Evolutionary conservation across 225 moss, liverwort and hornwort genomes (phyloP).

Genomic region (Anthoceros angustus): DNA sequence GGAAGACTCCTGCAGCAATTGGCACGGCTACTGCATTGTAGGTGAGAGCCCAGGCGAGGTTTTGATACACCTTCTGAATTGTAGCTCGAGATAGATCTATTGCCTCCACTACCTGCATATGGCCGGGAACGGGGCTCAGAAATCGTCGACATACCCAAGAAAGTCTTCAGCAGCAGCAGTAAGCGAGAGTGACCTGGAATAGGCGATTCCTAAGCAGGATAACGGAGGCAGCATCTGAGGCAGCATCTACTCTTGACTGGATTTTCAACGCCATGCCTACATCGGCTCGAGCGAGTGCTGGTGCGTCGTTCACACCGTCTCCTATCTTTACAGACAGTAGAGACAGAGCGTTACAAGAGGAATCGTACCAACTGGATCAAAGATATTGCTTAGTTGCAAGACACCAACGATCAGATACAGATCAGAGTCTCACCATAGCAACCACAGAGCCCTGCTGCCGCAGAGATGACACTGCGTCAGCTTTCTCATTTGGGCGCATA

Average conservation of each 20-base stretch:
- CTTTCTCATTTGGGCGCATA: slow-evolving; percentile 59
- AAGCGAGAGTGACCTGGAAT: slow-evolving; percentile 30
- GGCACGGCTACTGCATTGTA: slow-evolving; percentile 67
- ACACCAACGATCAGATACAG: not conserved
- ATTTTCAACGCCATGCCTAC: slow-evolving; percentile 84
- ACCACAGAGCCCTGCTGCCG: slow-evolving; percentile 46
- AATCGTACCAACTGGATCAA: not conserved
- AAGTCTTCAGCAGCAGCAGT: not conserved
- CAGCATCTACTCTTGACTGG: slow-evolving; percentile 63
- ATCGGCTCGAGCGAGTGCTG: slow-evolving; percentile 76
- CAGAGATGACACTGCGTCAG: slow-evolving; percentile 33
- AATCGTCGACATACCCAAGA: too few relatives aligned
- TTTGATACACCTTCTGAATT: slow-evolving; percentile 77
- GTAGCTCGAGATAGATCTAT: slow-evolving; percentile 68
- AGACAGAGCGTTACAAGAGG: not conserved
- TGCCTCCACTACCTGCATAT: slow-evolving; percentile 52
- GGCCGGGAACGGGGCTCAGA: too few relatives aligned
- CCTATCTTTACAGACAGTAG: slow-evolving; percentile 27
- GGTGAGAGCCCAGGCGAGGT: slow-evolving; percentile 69
- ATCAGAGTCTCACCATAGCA: slow-evolving; percentile 39
- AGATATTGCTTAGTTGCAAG: not conserved
- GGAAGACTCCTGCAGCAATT: slow-evolving; percentile 67
- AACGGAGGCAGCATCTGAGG: slow-evolving; percentile 91
- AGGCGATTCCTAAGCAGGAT: slow-evolving; percentile 76
- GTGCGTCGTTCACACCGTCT: slow-evolving; percentile 94